These are phyloP conservation scores for Erigeron canadensis DNA, from an alignment of 129 eudicot species.

Conservation along the genomic window DNA sequence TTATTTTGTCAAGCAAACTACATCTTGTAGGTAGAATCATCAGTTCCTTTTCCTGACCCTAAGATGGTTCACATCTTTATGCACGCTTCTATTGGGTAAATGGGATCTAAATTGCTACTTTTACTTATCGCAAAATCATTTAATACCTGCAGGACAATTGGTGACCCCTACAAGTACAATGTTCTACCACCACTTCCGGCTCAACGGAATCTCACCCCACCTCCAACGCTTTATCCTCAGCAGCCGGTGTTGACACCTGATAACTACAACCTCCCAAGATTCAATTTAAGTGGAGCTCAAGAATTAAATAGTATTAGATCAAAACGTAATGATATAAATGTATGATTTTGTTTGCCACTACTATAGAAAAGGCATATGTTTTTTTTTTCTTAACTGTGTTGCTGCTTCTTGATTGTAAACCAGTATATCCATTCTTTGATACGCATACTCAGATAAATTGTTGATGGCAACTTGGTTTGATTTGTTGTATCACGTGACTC, in stretches of 20 bases:
- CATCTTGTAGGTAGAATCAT: neutral
- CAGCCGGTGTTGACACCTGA: conserved; percentile 95
- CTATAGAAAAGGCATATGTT: conserved; percentile 4
- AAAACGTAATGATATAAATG: conserved; percentile 86
- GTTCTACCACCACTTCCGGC: conserved; percentile 85
- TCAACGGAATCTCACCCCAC: conserved; percentile 89
- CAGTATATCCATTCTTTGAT: conserved; percentile 39
- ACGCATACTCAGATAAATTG: conserved; percentile 13
- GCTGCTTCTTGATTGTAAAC: conserved; percentile 27
- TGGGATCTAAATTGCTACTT: neutral
- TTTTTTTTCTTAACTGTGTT: conserved; percentile 20
- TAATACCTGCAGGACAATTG: conserved; percentile 39
- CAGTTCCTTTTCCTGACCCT: neutral
- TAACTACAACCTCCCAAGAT: conserved; percentile 66
- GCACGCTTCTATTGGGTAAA: neutral
- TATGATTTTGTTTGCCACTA: conserved; percentile 39
- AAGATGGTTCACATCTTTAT: neutral
- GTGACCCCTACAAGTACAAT: conserved; percentile 72
- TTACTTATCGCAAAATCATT: neutral
- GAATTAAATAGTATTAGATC: conserved; percentile 59
- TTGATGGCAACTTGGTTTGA: conserved; percentile 9
- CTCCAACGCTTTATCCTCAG: conserved; percentile 94
- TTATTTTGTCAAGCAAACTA: neutral
- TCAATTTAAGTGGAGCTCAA: conserved; percentile 45
- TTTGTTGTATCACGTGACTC: conserved; percentile 13